A percentile compares a stretch with the other conserved stretches of the same genome.
Conservation (phyloP, 345 rosid genomes). For the Aquilaria sinensis region DNA sequence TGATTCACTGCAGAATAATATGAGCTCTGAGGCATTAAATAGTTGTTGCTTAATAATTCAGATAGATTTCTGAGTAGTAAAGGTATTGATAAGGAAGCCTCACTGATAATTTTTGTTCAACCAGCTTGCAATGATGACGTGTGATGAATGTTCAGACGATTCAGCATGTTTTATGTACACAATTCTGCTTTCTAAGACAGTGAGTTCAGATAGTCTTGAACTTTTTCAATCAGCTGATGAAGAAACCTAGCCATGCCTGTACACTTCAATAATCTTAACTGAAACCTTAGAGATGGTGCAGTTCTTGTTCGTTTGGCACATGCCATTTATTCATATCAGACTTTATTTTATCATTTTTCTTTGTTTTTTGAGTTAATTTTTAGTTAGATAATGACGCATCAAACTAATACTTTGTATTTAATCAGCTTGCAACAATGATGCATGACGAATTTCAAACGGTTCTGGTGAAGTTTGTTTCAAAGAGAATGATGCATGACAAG, state of each 20-base stretch:
- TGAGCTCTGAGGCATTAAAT: constrained; percentile 4
- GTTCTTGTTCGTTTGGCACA: not conserved
- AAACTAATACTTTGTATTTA: constrained; percentile 18
- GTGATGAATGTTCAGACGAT: constrained; percentile 66
- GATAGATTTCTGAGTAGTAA: constrained; percentile 14
- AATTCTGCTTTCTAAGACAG: constrained; percentile 20
- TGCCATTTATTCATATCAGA: constrained; percentile 1
- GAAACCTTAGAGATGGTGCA: constrained; percentile 2
- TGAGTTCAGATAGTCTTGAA: constrained; percentile 18
- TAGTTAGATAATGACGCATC: constrained; percentile 1
- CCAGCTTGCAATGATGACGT: constrained; percentile 95
- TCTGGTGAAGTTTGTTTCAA: constrained; percentile 7
- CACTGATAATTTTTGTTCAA: constrained; percentile 56
- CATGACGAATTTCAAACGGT: constrained; percentile 27
- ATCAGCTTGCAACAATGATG: constrained; percentile 44
- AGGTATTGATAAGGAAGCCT: constrained; percentile 12
- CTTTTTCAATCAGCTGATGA: constrained; percentile 28
- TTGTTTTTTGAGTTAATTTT: not conserved
- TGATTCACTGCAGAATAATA: not conserved
- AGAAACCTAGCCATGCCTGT: constrained; percentile 18
- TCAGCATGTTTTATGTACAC: constrained; percentile 40
- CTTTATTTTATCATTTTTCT: constrained; percentile 3
- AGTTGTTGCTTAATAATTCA: constrained; percentile 1
- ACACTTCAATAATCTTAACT: constrained; percentile 1
- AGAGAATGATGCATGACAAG: constrained; percentile 10